Conservation (phyloP, 75 land plant species). For the Cupressus sempervirens region DNA sequence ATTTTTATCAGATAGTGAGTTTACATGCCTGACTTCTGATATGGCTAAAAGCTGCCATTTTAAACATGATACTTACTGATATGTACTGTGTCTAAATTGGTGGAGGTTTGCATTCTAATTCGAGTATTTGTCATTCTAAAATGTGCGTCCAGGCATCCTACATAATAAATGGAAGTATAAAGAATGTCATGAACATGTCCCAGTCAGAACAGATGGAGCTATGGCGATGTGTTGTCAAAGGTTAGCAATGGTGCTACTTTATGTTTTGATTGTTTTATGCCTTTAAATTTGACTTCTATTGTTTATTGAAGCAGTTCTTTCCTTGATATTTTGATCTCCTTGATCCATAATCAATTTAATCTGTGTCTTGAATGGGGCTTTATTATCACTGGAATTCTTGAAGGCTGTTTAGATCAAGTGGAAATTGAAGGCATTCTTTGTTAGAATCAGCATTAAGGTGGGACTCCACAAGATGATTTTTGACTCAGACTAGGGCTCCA, state of each 20-base stretch:
- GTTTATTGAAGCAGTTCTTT: not conserved
- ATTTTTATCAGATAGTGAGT: not conserved
- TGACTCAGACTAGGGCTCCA: no score
- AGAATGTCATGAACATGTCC: conserved; percentile 92
- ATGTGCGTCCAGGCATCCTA: conserved; percentile 68
- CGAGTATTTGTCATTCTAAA: not conserved
- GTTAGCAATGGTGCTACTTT: conserved; percentile 26
- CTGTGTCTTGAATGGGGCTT: not conserved
- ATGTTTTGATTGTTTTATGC: not conserved
- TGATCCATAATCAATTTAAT: not conserved
- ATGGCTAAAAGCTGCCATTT: not conserved
- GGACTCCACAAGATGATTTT: no score
- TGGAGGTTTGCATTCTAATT: not conserved
- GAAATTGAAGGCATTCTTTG: not conserved
- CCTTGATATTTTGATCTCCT: not conserved
- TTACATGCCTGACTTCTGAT: not conserved
- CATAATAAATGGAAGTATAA: conserved; percentile 83
- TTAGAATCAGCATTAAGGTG: not conserved
- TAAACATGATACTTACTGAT: not conserved
- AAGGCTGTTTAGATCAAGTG: not conserved
- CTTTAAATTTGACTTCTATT: not conserved
- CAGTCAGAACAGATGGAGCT: conserved; percentile 80
- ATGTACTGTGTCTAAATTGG: not conserved
- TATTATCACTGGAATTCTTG: not conserved
- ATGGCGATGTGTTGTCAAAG: conserved; percentile 74